Evolutionary conservation across 352 stramenopile species (phyloP), one percentile per base, ranked within the genome.

Genomic region (Pythium dissotocum): DNA sequence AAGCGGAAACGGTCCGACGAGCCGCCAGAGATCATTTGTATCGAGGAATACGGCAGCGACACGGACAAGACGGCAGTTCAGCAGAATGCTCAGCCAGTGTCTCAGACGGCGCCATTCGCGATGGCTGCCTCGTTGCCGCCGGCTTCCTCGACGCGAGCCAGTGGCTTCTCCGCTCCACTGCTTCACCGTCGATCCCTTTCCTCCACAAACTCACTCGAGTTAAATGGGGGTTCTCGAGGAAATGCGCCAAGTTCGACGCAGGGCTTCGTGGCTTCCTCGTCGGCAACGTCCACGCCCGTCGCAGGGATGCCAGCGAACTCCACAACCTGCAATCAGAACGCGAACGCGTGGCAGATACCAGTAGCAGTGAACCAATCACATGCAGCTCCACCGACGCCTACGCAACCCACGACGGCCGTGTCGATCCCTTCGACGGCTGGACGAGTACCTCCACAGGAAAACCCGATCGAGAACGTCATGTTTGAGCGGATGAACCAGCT

Each of bases 391-490:
- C 46, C 18, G 13, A 21, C 26, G 8, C 4, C 49, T 7, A 4
- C 49, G 28, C 14, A 24, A 13, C 24, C 21, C 21, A 24, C 49
- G 24, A 36, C 49, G 26, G 36, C 49, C 4, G 49, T 56, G 14
- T 24, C 24, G 24, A 36, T 36, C 49, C 57, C 58, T 46, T 26
- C 54, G 26, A 36, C 46, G 28, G 8, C 53, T 4, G 28, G 44
- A 12, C 12, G 13, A 3, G 14, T 44, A 13, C 58, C 44, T 30
- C 28, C 30, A 9, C 66, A 77, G 55, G 36, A 60, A 35, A 89
- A 91, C 36, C 81, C 77, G 10, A 69, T 90, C 18, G 67, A 86
- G 60, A 80, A 88, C 32, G 77, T 78, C 4, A 65, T 91, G n/a
- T 78, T 80, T 46, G 77, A 89, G 14, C 75, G 75, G 6, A 81